Evolutionary conservation across 2,329 filamentous ascomycete species (phyloP).

Genomic region (Botrytis pseudocinerea): DNA sequence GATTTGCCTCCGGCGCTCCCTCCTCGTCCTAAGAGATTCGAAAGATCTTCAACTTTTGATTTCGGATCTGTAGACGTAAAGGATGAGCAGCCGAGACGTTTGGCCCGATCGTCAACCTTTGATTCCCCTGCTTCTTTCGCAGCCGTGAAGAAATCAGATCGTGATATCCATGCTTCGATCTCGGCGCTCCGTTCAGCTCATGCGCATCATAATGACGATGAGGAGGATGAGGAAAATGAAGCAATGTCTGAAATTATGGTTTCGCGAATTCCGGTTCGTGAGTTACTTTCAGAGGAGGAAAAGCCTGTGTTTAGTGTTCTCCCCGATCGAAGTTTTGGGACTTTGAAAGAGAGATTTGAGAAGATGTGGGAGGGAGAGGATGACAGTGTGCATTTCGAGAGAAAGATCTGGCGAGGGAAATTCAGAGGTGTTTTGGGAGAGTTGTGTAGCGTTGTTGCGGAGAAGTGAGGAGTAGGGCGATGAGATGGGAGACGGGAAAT

Average conservation of each 20-base stretch:
- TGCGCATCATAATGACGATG: not conserved
- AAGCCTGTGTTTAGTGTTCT: not conserved
- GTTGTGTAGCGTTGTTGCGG: not conserved
- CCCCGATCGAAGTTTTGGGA: not conserved
- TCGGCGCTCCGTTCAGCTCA: not conserved
- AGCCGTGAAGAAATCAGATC: not conserved
- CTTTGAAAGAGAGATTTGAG: not conserved
- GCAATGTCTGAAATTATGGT: constrained; percentile 1
- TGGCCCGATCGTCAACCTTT: not conserved
- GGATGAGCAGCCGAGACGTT: not conserved
- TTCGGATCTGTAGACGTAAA: not conserved
- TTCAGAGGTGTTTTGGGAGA: constrained; percentile 9
- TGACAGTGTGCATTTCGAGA: not conserved
- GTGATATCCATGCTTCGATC: not conserved
- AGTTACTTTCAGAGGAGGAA: not conserved
- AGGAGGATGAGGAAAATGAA: constrained; percentile 2
- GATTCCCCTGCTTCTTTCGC: not conserved
- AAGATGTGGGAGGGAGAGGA: not conserved
- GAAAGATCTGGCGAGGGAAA: not conserved
- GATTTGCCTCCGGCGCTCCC: not conserved
- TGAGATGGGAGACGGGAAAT: not conserved
- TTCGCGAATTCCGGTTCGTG: not conserved
- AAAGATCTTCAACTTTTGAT: not conserved
- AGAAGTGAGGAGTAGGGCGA: not conserved
- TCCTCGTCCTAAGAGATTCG: not conserved